Evolutionary conservation across 768 basidiomycete genomes (phyloP).

Genomic region (Mycena olivaceomarginata): DNA sequence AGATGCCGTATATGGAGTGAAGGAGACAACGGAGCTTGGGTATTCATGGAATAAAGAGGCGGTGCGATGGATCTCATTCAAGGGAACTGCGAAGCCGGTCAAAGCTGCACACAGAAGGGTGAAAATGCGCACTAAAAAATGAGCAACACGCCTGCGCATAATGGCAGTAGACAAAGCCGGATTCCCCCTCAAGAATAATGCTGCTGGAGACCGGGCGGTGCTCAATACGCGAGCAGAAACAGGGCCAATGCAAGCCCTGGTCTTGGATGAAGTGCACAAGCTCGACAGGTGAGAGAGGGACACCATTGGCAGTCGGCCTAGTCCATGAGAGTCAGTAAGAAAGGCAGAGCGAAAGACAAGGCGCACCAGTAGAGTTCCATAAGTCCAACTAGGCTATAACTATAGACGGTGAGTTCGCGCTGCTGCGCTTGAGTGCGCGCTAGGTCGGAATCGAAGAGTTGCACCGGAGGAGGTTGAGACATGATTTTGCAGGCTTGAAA

Average conservation of each 20-base stretch:
- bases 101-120: background rate
- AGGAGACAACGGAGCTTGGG: background rate
- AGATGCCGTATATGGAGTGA: background rate
- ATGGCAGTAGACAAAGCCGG: background rate
- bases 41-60: background rate
- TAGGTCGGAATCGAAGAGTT: background rate
- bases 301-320: background rate
- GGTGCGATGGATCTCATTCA: background rate
- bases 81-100: background rate
- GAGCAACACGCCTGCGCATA: background rate
- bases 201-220: background rate
- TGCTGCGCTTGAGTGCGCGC: background rate
- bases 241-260: background rate
- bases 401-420: background rate
- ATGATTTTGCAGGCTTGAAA: background rate
- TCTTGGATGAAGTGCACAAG: background rate
- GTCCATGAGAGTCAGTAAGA: background rate
- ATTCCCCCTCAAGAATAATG: background rate
- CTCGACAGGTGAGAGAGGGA: background rate
- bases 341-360: background rate
- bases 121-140: background rate
- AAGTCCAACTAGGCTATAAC: background rate
- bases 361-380: background rate
- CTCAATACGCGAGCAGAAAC: background rate
- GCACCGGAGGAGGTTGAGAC: constrained; percentile 47